Evolutionary conservation across 345 rosid genomes (phyloP), one percentile per base, ranked within the genome.

Genomic region (Firmiana major): DNA sequence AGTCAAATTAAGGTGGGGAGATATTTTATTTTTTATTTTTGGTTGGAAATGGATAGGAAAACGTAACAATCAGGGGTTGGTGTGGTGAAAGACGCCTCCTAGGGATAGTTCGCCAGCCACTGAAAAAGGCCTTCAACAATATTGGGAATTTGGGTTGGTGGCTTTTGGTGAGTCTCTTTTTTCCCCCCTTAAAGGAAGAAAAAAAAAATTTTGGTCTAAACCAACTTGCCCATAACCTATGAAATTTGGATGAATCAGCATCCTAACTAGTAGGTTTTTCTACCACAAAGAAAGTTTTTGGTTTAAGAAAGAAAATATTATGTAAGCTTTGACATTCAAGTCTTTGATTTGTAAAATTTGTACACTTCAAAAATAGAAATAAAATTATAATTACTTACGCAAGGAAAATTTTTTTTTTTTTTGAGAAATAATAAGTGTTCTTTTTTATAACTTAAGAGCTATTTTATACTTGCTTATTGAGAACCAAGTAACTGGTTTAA

Each of bases 31-130:
- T 3, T 26, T 3, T 6, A 13, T 3, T 26, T 3, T 6, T n/a
- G 11, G 31, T 8, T 67, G 46, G 17, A 62, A 8, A 75, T 60
- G 13, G 16, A 65, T 65, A 74, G 87, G n/a, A 74, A 81, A 79
- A 77, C 49, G 83, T 75, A 49, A 57, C 78, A 17, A 77, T 84
- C 85, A 64, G 48, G 19, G 79, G 78, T 82, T 80, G 87, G 87
- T 82, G 85, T 82, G 85, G 49, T 49, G 81, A 69, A 57, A 70
- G 51, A 13, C 51, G 40, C 65, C 7, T 16, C n/a, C n/a, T n/a
- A 6, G 3, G 51, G 24, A 7, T 19, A 28, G 28, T 63, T 53
- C 31, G 62, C 75, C 81, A 22, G 38, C 78, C 51, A 67, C 34
- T 6, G 11, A 45, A 46, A 11, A 3, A 7, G 1, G 58, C 4